These are phyloP conservation scores for Eucalyptus albens DNA, from an alignment of 345 rosid genomes.

Conservation along the genomic window DNA sequence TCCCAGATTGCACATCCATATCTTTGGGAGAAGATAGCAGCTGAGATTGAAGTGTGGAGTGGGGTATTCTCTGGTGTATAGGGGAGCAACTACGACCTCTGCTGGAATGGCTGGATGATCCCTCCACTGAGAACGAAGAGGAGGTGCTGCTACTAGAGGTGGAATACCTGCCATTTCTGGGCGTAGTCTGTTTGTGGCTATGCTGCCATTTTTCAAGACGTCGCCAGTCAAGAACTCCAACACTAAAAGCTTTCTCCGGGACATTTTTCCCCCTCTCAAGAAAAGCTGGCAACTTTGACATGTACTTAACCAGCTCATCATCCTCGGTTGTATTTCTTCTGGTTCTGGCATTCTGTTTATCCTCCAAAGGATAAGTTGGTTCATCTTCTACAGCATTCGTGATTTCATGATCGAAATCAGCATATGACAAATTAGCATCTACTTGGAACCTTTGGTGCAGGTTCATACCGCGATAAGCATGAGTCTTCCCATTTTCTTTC, in stretches of 20 bases:
- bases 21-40: constrained; percentile 26
- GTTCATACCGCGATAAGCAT: not conserved
- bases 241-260: constrained; percentile 50
- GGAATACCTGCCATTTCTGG: constrained; percentile 27
- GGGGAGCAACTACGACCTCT: constrained; percentile 31
- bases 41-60: constrained; percentile 29
- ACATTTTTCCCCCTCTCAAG: constrained; percentile 45
- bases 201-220: constrained; percentile 82
- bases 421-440: constrained; percentile 26
- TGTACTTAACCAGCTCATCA: constrained; percentile 79
- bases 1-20: constrained; percentile 8
- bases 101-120: constrained; percentile 36
- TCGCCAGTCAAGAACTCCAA: constrained; percentile 94
- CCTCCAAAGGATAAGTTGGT: constrained; percentile 12
- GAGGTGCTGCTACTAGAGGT: constrained; percentile 28
- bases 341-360: constrained; percentile 7
- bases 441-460: constrained; percentile 22
- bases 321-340: constrained; percentile 16
- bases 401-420: constrained; percentile 37
- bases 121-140: constrained; percentile 26
- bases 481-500: not conserved
- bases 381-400: constrained; percentile 20
- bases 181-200: constrained; percentile 26
- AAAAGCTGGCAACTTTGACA: constrained; percentile 82
- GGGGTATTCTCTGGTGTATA: constrained; percentile 10